phyloP scores from a whole-genome alignment of 1,284 basidiomycete genomes.

The Pholiota adiposa region DNA sequence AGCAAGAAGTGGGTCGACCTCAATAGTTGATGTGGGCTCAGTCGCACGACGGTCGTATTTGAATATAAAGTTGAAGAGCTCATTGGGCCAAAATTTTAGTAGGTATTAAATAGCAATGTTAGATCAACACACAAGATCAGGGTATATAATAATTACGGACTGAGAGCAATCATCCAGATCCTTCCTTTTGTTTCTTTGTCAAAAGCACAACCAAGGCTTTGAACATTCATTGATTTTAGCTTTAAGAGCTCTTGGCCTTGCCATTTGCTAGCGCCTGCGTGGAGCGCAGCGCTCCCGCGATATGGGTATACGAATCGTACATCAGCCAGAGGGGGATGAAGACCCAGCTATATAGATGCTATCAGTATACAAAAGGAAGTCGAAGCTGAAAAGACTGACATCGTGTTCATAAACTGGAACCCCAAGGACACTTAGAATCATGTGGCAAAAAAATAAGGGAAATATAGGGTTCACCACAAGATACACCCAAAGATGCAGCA shows the following conservation, averaged over 20 bases:
- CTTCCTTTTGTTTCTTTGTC: too few relatives aligned
- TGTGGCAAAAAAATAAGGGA: conserved; percentile 2
- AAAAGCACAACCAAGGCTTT: too few relatives aligned
- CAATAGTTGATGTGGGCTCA: too few relatives aligned
- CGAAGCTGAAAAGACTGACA: conserved; percentile 49
- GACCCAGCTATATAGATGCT: conserved; percentile 65
- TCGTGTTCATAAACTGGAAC: conserved; percentile 74
- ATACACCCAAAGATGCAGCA: conserved; percentile 60
- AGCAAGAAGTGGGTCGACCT: too few relatives aligned
- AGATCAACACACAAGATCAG: too few relatives aligned
- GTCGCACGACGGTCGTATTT: too few relatives aligned
- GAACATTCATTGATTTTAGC: too few relatives aligned
- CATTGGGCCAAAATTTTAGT: too few relatives aligned
- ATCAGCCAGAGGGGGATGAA: conserved; percentile 74
- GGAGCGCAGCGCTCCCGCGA: conserved; percentile 59
- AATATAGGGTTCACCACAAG: conserved; percentile 45
- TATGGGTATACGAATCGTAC: conserved; percentile 74
- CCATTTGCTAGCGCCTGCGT: conserved; percentile 43
- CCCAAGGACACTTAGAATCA: conserved; percentile 1
- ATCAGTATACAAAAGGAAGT: conserved; percentile 8
- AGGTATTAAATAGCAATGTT: too few relatives aligned
- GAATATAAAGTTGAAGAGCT: too few relatives aligned
- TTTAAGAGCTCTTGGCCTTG: conserved; percentile 34
- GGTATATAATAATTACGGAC: too few relatives aligned
- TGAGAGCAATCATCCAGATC: too few relatives aligned